Evolutionary conservation across 768 basidiomycete species (phyloP), one percentile per base, ranked within the genome.

Genomic region (Exidia glandulosa): DNA sequence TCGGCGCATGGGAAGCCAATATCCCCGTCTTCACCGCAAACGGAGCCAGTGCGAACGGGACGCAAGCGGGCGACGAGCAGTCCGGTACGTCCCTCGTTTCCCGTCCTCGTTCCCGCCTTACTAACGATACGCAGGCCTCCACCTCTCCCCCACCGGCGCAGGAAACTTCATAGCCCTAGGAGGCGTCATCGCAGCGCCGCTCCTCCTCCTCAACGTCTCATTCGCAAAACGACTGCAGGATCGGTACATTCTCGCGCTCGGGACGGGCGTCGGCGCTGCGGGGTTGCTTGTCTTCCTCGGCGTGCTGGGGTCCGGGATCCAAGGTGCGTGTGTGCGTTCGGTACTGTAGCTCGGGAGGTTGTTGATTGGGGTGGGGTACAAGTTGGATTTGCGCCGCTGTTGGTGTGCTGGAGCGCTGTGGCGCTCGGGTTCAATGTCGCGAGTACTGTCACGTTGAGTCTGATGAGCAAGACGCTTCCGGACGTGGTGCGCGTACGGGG

Each of bases 361-460:
- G n/a, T n/a, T n/a, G n/a, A n/a, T n/a, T n/a, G n/a, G n/a, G n/a
- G n/a, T n/a, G n/a, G n/a, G n/a, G n/a, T n/a, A n/a, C 73, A 66
- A 27, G 69, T 83, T 23, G 74, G 69, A 29, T 84, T 81, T 61
- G 78, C 74, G 5, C 76, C 75, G 16, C 64, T 85, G 4, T 75
- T 75, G 58, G 66, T 77, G 6, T 77, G 75, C 61, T 80, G 83
- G 83, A 79, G 79, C 72, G 74, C 80, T 41, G 74, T 87, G 27
- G 85, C 87, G 29, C 75, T 87, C 3, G 86, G 87, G 1, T 88
- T 87, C 75, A 87, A 87, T 69, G 73, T 87, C 12, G 79, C 83
- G n/a, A 84, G 79, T 63, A 87, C 84, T 2, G 81, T 83, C 59
- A 87, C 86, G 32, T 72, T 87, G 62, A 83, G 82, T 60, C 67